phyloP scores from a whole-genome alignment of 441 rosid genomes.

The Populus trichocarpa region DNA sequence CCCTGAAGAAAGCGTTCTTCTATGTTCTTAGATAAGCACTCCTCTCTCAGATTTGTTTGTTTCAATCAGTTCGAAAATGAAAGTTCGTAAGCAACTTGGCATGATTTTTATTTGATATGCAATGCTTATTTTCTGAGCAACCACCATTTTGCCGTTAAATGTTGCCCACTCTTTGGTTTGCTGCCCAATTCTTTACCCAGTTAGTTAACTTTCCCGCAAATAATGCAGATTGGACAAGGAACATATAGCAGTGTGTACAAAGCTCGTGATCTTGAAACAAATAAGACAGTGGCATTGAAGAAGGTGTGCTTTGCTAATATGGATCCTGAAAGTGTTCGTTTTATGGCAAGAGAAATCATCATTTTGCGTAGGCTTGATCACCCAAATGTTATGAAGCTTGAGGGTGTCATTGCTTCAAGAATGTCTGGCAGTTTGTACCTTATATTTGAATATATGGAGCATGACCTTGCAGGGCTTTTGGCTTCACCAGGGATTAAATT shows the following conservation, averaged over 20 bases:
- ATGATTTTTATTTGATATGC: not conserved
- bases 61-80: not conserved
- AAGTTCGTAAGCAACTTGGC: not conserved
- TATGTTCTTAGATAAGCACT: not conserved
- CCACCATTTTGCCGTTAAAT: not conserved
- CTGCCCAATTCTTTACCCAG: not conserved
- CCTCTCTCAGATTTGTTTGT: not conserved
- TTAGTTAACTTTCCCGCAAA: not conserved
- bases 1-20: not conserved
- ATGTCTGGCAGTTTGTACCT: constrained; percentile 56
- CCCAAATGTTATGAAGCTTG: constrained; percentile 60
- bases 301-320: constrained; percentile 57
- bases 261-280: constrained; percentile 52
- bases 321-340: too few relatives aligned
- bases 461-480: constrained; percentile 58
- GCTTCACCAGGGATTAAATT: constrained; percentile 40
- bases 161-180: not conserved
- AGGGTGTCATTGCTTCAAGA: constrained; percentile 51
- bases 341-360: constrained; percentile 63
- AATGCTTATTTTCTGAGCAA: not conserved
- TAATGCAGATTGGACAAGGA: constrained; percentile 58
- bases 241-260: constrained; percentile 61
- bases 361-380: constrained; percentile 54
- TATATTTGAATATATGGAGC: constrained; percentile 61
- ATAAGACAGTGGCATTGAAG: constrained; percentile 51